Base-by-base conservation (phyloP, 805 yeast genomes). In the Myxozyma melibiosi region DNA sequence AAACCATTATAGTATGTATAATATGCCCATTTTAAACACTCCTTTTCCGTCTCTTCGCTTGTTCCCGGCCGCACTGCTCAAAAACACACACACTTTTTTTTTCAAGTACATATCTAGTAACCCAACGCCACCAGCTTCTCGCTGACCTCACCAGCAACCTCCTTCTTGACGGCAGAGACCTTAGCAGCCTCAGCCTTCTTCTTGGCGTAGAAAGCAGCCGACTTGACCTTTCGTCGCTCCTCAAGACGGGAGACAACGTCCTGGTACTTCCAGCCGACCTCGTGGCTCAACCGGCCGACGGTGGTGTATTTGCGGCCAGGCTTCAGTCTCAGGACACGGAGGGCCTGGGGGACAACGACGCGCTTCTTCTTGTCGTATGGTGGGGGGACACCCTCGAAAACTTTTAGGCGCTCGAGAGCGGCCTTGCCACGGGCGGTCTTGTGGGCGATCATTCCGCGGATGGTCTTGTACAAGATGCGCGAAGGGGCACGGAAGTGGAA, bases 401-500 rank as follows among this genome's bases (percentile, higher is more conserved):
- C 98, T 92, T 94, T 90, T 74, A 94, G 88, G 83, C 97, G 91
- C 84, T 91, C 98, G 76, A 94, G 80, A 74, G 99, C 99, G 77
- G 98, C 98, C 84, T 89, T 88, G 81, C 99, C 99, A 82, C 98
- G 94, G 73, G 98, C 94, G 71, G 99, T 94, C 90, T 94, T 94
- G 91, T 94, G 98, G 78, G 97, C 83, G 74, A 94, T 82, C 99
- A 94, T 94, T 83, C 99, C 99, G 78, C 96, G 88, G 78, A 94
- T 80, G 75, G 99, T 97, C 88, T 94, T 94, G 95, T 91, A 91
- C 82, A 94, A 90, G 81, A 94, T 92, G 83, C 98, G 90, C 67
- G 98, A 91, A 80, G 99, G 99, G 67, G 99, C 99, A 83, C 98
- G 94, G 96, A 94, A 94, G 80, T 94, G 99, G 97, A 92, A 94